Conservation (phyloP, 2,329 filamentous ascomycete species). For the Zalaria obscura region DNA sequence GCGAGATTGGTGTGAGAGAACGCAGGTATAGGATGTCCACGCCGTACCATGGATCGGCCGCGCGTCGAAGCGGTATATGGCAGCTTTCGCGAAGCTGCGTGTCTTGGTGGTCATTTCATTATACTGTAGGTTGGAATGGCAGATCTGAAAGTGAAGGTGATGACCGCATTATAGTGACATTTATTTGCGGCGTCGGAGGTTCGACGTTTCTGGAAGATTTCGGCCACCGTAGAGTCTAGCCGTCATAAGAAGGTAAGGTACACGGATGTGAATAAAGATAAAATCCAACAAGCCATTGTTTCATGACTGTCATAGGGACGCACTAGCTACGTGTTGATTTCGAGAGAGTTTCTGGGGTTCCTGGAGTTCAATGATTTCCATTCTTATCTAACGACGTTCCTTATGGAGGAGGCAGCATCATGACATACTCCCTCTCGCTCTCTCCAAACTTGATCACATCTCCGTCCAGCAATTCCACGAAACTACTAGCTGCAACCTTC, state of each 20-base stretch:
- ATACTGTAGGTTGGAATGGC: background rate
- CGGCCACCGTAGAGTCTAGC: background rate
- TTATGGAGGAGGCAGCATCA: constrained; percentile 53
- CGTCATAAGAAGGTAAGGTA: constrained; percentile 1
- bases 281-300: background rate
- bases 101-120: constrained; percentile 4
- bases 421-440: constrained; percentile 85
- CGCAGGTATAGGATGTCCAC: background rate
- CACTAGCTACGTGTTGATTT: no score
- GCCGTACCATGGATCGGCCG: background rate
- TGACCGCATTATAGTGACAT: background rate
- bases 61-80: background rate
- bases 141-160: background rate
- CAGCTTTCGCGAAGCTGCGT: background rate
- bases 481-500: constrained; percentile 58
- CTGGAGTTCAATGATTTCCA: no score
- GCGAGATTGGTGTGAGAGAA: no score
- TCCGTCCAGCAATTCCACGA: constrained; percentile 74
- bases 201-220: background rate
- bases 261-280: background rate
- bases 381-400: background rate
- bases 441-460: constrained; percentile 81
- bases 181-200: background rate
- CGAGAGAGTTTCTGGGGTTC: no score
- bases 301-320: no score